Base-by-base conservation (phyloP, 768 basidiomycete species). In the Vararia minispora region DNA sequence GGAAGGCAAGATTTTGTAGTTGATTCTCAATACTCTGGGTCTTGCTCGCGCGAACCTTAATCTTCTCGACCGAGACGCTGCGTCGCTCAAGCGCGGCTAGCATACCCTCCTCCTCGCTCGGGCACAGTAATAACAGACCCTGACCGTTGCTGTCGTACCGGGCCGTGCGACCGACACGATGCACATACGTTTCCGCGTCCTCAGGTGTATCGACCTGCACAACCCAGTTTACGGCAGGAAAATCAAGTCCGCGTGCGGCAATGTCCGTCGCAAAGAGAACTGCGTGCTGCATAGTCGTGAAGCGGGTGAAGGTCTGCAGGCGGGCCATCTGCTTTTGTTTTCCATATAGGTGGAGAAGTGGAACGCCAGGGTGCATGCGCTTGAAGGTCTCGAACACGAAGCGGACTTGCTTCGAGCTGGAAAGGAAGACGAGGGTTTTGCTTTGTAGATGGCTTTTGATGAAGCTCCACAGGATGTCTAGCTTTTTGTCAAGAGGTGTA, bases 221-320 rank as follows among this genome's bases (percentile, higher is more conserved):
- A 2, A 99, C 94, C 94, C 94, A 98, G 58, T 95, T 88, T 16
- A 99, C 80, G 0, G 85, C 72, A 4, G 95, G 94, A 60, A 99
- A 99, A 60, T 99, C 94, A 40, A 98, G 66, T 1, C 94, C 94
- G 41, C 94, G 79, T 4, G 94, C 89, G 25, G 94, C 94, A 43
- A 99, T 82, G 54, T 99, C 94, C 9, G 94, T 99, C 13, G 92
- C 91, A 50, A 99, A 81, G 16, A 98, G 68, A 5, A 94, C 74
- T 2, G 90, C 81, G 48, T 91, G 78, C 48, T 79, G 76, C 31
- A 79, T 79, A 2, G 74, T 62, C 2, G 82, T 83, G 63, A 95
- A 99, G 29, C 78, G 79, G 50, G 73, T 71, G 56, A 88, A 97
- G 63, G 84, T 82, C 33, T 72, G 66, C 38, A 97, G 61, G 33